Conservation (phyloP, 371 early-diverging fungal genomes). For the Dinochytrium kinnereticum region DNA sequence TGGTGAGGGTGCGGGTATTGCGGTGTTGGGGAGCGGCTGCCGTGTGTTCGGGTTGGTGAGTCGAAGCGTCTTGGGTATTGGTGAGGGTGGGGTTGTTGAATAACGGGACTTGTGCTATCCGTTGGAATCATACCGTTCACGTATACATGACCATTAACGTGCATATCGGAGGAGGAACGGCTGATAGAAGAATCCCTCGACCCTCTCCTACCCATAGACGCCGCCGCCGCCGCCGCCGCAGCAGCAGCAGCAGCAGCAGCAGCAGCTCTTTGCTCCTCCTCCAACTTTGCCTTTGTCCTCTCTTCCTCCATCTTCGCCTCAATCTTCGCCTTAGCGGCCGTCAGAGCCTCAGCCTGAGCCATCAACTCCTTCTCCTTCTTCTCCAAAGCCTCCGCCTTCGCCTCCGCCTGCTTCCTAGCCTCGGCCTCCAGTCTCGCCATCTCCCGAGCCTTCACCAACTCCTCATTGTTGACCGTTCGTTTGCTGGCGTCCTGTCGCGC, state of each 20-base stretch:
- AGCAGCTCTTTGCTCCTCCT: background rate
- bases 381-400: slow-evolving; percentile 9
- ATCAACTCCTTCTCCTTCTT: background rate
- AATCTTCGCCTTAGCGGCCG: slow-evolving; percentile 4
- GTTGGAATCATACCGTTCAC: background rate
- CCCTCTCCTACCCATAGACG: background rate
- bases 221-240: too few species aligned
- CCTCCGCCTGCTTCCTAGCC: slow-evolving; percentile 8
- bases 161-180: background rate
- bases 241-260: too few species aligned
- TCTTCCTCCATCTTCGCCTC: slow-evolving; percentile 10
- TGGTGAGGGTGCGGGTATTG: too few species aligned
- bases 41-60: background rate
- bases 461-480: slow-evolving; percentile 1
- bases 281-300: background rate
- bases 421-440: slow-evolving; percentile 1
- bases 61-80: background rate
- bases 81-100: background rate
- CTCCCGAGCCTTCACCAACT: slow-evolving; percentile 3
- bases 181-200: background rate
- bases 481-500: background rate
- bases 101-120: background rate
- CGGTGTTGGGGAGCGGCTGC: background rate
- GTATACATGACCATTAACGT: background rate
- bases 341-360: background rate